A percentile compares a stretch with the other conserved stretches of the same genome.
phyloP scores from a whole-genome alignment of 108 stramenopile genomes.

The Nitzschia palea region DNA sequence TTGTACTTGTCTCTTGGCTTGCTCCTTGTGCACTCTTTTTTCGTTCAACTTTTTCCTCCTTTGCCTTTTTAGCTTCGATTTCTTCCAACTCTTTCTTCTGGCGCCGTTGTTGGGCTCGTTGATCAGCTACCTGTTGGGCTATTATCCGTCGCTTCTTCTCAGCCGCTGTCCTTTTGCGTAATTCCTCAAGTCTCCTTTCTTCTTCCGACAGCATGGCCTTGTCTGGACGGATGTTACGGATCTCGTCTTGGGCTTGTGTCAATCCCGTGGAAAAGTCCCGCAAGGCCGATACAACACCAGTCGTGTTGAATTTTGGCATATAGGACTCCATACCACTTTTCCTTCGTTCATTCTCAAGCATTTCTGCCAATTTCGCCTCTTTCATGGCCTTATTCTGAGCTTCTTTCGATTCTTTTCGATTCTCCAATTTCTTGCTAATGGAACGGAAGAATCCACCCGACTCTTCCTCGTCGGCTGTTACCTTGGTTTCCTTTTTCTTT shows the following conservation, averaged over 20 bases:
- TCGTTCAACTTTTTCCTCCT: background rate
- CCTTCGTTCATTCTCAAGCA: background rate
- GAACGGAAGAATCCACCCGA: background rate
- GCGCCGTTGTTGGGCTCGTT: background rate
- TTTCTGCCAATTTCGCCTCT: background rate
- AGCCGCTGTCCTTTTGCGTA: background rate
- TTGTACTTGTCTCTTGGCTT: background rate
- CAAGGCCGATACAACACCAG: background rate
- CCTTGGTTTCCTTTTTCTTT: background rate
- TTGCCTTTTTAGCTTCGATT: background rate
- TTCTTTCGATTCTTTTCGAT: background rate
- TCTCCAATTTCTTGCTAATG: background rate
- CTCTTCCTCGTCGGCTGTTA: background rate
- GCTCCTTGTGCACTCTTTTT: background rate
- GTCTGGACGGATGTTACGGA: background rate
- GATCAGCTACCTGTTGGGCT: conserved; percentile 10
- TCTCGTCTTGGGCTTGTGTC: background rate
- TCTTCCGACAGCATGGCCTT: background rate
- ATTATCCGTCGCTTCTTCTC: background rate
- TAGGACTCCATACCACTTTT: background rate
- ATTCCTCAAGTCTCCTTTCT: background rate
- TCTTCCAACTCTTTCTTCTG: background rate
- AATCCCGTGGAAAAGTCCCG: background rate
- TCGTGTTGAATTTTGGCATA: background rate
- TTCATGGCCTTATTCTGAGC: background rate